Evolutionary conservation across 495 filamentous ascomycete genomes (phyloP), one percentile per base, ranked within the genome.

Genomic region (Aspergillus hancockii): DNA sequence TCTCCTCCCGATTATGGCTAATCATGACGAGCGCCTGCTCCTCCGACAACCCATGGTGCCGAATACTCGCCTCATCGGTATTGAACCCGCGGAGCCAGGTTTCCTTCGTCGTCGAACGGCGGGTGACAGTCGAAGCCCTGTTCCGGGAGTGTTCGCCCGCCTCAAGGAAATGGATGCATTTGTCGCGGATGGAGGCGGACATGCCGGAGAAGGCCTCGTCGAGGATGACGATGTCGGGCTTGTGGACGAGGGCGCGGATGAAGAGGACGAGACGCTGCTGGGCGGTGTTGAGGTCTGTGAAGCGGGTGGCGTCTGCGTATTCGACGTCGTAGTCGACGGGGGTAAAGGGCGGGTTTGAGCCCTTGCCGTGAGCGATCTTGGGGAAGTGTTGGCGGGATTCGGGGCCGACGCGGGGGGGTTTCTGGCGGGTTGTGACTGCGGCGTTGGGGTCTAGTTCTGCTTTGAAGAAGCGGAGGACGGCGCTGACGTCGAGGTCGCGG

Each of bases 161-260:
- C 18, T 84, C 83, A 10, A 98, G 81, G 66, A 96, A 94, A 0
- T 83, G 69, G 54, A 93, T 77, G 62, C 93, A 97, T 63, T 90
- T 92, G 64, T 96, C 88, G 14, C 92, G 81, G n/a, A 94, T 83
- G 0, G 77, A 79, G 40, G 88, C 85, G 58, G 93, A 86, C 85
- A 98, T 91, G 28, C 93, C 92, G 46, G 90, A 91, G 65, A 96
- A 95, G 0, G 94, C 86, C 72, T 98, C 94, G 65, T 98, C 94
- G 2, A 98, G 83, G 38, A 98, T 89, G 31, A 98, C 80, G 45
- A 98, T 82, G 59, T 97, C 93, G 0, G 92, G 91, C 54, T 82
- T 82, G 61, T 92, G 89, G 63, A 94, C 83, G 34, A 95, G 75
- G 16, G 93, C 90, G 8, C 95, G 85, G 28, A 98, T 75, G 71